Base-by-base conservation (phyloP, 208 protist species). In the Trypanosoma grayi region DNA sequence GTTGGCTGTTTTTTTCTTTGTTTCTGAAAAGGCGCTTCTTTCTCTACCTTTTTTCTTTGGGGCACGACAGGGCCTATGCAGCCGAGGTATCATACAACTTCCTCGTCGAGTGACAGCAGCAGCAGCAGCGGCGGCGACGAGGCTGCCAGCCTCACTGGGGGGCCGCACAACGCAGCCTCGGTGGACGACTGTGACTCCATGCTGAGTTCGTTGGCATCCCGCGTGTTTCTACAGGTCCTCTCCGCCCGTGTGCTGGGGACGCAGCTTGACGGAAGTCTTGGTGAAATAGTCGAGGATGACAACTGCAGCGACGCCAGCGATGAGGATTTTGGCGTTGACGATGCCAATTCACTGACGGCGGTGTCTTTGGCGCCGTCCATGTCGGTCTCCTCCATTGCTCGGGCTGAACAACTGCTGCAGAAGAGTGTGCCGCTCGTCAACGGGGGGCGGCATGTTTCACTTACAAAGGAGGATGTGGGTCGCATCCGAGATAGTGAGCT, bases 401-500 rank as follows among this genome's bases (percentile, higher is more conserved):
- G 63, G 25, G 76, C 81, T 10, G 81, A 92, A 73, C 63, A 60
- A 34, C 54, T 71, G 13, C 58, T 92, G 51, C 66, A 77, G 28
- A 75, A 71, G 31, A 66, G 60, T 25, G 67, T 92, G 30, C 43
- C 71, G 1, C 60, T 92, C 56, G 53, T 79, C 1, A 73, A 68
- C 25, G 78, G 70, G 8, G 84, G 84, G 1, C 57, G 75, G 14
- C 57, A 71, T 22, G 73, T 79, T 16, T 44, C 74, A 39, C 78
- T 92, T 27, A 83, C 66, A 6, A 60, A 30, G n/a, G 77, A 83
- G 7, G 86, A 93, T 51, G 64, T 93, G 30, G 28, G 47, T 9
- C 75, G 68, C 48, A 79, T 93, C 30, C 76, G 54, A 0, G 81
- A 93, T 30, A 59, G 66, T 0, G 75, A 84, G 28, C 64, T 88